Percentiles rank a stretch among this genome's conserved stretches.
These are phyloP conservation scores for Trametes punicea DNA, from an alignment of 768 basidiomycete species.

Conservation along the genomic window DNA sequence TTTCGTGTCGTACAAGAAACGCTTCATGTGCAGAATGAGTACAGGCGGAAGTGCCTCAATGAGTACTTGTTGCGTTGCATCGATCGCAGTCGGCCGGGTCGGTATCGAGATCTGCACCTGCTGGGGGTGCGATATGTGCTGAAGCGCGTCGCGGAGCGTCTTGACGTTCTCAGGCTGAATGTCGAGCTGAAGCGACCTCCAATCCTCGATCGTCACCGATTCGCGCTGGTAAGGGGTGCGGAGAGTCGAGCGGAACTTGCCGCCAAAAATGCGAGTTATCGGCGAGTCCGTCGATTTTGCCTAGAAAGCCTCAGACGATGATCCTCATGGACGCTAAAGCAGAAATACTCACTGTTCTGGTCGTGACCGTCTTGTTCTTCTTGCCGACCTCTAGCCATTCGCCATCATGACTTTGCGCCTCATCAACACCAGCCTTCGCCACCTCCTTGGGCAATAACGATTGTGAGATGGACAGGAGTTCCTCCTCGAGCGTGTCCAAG, in stretches of 20 bases:
- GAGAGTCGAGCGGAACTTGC: slow-evolving; percentile 84
- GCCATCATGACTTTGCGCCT: slow-evolving; percentile 46
- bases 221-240: slow-evolving; percentile 81
- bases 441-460: slow-evolving; percentile 39
- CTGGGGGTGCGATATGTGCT: slow-evolving; percentile 75
- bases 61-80: slow-evolving; percentile 69
- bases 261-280: slow-evolving; percentile 90
- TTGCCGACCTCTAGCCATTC: slow-evolving; percentile 95
- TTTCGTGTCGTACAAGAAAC: slow-evolving; percentile 81
- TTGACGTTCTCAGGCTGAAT: slow-evolving; percentile 79
- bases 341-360: slow-evolving; percentile 61
- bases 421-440: slow-evolving; percentile 24
- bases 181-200: slow-evolving; percentile 84
- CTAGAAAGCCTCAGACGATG: slow-evolving; percentile 33
- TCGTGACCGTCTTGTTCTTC: slow-evolving; percentile 75
- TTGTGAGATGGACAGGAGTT: slow-evolving; percentile 66
- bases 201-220: slow-evolving; percentile 86
- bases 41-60: slow-evolving; percentile 84
- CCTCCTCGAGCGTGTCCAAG: slow-evolving; percentile 91
- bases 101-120: slow-evolving; percentile 69
- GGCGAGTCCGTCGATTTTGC: slow-evolving; percentile 80
- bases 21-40: slow-evolving; percentile 84
- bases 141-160: slow-evolving; percentile 80
- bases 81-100: slow-evolving; percentile 53
- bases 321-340: background rate